Conservation (phyloP, 352 stramenopile genomes). For the Phytophthora fragariae region DNA sequence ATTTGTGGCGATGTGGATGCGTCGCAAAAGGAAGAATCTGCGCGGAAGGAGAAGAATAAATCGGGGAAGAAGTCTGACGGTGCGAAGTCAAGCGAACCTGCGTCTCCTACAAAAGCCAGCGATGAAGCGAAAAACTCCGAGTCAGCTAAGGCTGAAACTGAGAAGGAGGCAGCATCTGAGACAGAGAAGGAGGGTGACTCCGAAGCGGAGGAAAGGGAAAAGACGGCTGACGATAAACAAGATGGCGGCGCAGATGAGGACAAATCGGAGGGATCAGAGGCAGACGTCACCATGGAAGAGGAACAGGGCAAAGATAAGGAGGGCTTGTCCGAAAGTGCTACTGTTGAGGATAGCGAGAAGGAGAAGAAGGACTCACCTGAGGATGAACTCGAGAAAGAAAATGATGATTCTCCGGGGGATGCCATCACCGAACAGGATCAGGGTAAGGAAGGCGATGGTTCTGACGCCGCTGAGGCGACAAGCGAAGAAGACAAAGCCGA, state of each 20-base stretch:
- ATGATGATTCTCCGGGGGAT: conserved; percentile 2
- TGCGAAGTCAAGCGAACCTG: conserved; percentile 1
- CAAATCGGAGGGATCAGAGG: conserved; percentile 2
- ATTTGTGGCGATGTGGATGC: conserved; percentile 37
- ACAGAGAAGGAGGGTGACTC: neutral
- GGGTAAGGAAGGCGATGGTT: conserved; percentile 4
- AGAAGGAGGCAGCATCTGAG: neutral
- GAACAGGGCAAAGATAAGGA: conserved; percentile 10
- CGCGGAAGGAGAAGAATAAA: conserved; percentile 8
- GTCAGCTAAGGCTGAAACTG: neutral
- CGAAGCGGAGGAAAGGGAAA: conserved; percentile 8
- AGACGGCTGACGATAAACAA: conserved; percentile 10
- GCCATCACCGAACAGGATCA: conserved; percentile 5
- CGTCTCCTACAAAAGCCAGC: conserved; percentile 9
- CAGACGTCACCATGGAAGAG: conserved; percentile 14
- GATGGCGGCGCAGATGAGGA: conserved; percentile 3
- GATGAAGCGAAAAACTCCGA: conserved; percentile 14
- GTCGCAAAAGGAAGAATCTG: conserved; percentile 17
- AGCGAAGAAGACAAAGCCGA: conserved; percentile 10
- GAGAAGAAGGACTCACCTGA: conserved; percentile 17
- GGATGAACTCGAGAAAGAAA: conserved; percentile 22
- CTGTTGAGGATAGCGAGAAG: neutral
- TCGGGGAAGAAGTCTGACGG: conserved; percentile 12
- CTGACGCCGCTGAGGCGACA: conserved; percentile 3
- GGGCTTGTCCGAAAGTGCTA: neutral